A percentile compares a stretch with the other conserved stretches of the same genome.
Evolutionary conservation across 164 flowering plant genomes (phyloP).

Genomic region (Akebia trifoliata): DNA sequence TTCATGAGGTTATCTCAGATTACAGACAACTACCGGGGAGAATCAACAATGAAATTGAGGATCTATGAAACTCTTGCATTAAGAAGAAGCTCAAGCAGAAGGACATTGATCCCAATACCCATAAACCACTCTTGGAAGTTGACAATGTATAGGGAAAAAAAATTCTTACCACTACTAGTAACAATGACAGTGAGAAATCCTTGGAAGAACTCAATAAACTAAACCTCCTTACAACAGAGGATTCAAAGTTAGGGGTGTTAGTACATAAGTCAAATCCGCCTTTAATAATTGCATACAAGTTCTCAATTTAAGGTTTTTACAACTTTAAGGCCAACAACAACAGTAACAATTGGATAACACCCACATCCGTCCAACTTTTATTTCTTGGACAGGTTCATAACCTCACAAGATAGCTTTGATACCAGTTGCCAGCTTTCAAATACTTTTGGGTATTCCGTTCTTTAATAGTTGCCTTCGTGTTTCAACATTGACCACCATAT

Average conservation of each 20-base stretch:
- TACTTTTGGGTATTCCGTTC: constrained; percentile 31
- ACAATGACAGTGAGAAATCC: constrained; percentile 20
- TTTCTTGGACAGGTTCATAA: constrained; percentile 39
- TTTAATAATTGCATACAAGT: constrained; percentile 12
- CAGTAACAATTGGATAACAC: constrained; percentile 12
- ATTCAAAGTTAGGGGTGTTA: constrained; percentile 11
- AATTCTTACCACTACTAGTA: constrained; percentile 2
- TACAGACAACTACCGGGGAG: constrained; percentile 85
- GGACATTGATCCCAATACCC: constrained; percentile 88
- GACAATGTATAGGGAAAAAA: constrained; percentile 40
- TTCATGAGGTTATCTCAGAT: constrained; percentile 87
- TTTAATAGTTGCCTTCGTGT: constrained; percentile 38
- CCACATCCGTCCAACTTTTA: constrained; percentile 34
- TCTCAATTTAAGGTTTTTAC: constrained; percentile 15
- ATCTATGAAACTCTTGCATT: constrained; percentile 87
- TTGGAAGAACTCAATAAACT: constrained; percentile 25
- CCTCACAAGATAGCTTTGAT: constrained; percentile 34
- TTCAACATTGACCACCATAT: too few relatives aligned
- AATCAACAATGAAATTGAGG: constrained; percentile 86
- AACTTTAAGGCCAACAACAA: constrained; percentile 15
- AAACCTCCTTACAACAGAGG: constrained; percentile 29
- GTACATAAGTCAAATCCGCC: constrained; percentile 15
- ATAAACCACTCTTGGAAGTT: constrained; percentile 58
- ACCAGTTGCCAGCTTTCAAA: constrained; percentile 37
- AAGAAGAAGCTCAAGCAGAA: constrained; percentile 85